Evolutionary conservation across 345 rosid genomes (phyloP), one percentile per base, ranked within the genome.

Genomic region (Pelargonium nanum): DNA sequence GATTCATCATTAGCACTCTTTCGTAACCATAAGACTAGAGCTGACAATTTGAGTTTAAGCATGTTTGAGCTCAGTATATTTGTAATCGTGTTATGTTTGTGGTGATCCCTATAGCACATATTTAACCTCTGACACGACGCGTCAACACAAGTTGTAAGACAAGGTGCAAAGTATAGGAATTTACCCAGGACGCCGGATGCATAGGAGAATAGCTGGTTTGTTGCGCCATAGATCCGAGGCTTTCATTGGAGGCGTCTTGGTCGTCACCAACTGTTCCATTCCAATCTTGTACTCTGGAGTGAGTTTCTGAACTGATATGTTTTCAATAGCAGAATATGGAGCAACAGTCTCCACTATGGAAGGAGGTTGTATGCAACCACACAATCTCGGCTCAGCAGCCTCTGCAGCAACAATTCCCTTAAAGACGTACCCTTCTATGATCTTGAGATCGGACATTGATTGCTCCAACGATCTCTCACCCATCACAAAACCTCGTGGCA

Each of bases 111-210:
- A n/a, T n/a, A n/a, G n/a, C n/a, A n/a, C n/a, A n/a, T n/a, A n/a
- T n/a, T n/a, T n/a, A n/a, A n/a, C n/a, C n/a, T n/a, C n/a, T n/a
- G n/a, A n/a, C n/a, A n/a, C n/a, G n/a, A n/a, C n/a, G n/a, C n/a
- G n/a, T n/a, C n/a, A n/a, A n/a, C n/a, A n/a, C n/a, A n/a, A n/a
- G n/a, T n/a, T n/a, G n/a, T n/a, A n/a, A n/a, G n/a, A n/a, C n/a
- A n/a, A n/a, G n/a, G n/a, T n/a, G n/a, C n/a, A n/a, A n/a, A n/a
- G n/a, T n/a, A n/a, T n/a, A n/a, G 48, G 22, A 65, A 56, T 15
- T 53, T 81, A 78, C 88, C 83, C 92, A 5, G 86, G 86, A 20
- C 83, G 77, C 65, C 82, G 77, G 59, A 83, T 74, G 70, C 86
- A 85, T 55, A 85, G 75, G 44, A 85, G 73, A 22, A 81, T 61